A percentile compares a stretch with the other conserved stretches of the same genome.
Evolutionary conservation across 495 filamentous ascomycete species (phyloP).

Genomic region (Penicillium samsonianum): DNA sequence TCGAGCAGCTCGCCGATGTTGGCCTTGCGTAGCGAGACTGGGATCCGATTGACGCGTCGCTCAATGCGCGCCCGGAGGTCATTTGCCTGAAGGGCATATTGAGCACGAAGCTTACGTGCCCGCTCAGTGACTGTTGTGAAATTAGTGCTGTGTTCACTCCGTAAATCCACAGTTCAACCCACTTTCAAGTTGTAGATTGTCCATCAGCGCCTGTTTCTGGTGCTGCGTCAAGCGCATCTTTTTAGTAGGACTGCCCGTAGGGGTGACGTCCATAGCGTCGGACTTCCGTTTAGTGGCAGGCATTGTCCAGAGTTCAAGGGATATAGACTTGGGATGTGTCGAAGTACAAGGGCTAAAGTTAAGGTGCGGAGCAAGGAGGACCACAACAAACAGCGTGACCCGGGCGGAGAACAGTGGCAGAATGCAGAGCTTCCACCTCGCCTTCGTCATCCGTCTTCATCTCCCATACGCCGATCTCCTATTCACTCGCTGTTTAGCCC

Average conservation of each 20-base stretch:
- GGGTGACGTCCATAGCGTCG: constrained; percentile 39
- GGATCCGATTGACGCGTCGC: constrained; percentile 92
- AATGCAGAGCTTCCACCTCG: constrained; percentile 29
- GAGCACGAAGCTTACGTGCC: constrained; percentile 84
- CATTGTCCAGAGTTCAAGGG: constrained; percentile 44
- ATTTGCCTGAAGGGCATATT: constrained; percentile 84
- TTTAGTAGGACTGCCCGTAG: constrained; percentile 60
- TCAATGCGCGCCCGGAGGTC: constrained; percentile 84
- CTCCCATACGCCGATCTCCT: constrained; percentile 16
- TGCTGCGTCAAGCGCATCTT: constrained; percentile 66
- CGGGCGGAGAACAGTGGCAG: constrained; percentile 27
- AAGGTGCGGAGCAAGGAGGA: constrained; percentile 23
- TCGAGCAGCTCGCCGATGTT: constrained; percentile 82
- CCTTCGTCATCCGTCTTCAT: constrained; percentile 20
- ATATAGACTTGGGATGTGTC: constrained; percentile 15
- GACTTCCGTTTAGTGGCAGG: constrained; percentile 64
- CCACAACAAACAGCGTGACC: constrained; percentile 33
- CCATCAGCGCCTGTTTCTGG: constrained; percentile 87
- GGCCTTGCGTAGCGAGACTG: constrained; percentile 70
- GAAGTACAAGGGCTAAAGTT: constrained; percentile 17
- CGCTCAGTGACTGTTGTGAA: constrained; percentile 75
- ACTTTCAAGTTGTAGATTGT: constrained; percentile 94
- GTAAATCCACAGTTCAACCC: constrained; percentile 32
- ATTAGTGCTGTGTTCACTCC: neutral
- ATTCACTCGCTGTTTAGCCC: constrained; percentile 8